These are phyloP conservation scores for Phellinidium pouzarii DNA, from an alignment of 1,284 basidiomycete species.

Conservation along the genomic window DNA sequence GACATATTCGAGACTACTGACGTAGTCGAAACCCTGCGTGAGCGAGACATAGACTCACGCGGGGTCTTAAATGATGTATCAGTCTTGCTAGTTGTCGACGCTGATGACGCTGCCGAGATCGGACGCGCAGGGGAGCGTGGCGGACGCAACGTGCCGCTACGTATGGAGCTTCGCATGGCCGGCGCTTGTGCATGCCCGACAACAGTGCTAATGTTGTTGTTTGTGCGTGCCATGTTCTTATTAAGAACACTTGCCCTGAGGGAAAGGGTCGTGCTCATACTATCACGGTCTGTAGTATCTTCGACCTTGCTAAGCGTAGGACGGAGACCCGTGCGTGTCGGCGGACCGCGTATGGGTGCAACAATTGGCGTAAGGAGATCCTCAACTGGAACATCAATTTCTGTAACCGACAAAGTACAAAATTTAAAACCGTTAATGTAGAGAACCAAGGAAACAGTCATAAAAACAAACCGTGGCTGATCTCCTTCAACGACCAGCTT, in stretches of 20 bases:
- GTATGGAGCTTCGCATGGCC: conserved; percentile 12
- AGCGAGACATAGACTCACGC: conserved; percentile 31
- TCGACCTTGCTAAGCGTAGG: conserved; percentile 25
- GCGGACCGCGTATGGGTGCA: conserved; percentile 22
- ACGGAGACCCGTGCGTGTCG: conserved; percentile 24
- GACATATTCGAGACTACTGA: conserved; percentile 39
- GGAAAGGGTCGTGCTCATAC: conserved; percentile 36
- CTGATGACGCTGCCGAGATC: conserved; percentile 32
- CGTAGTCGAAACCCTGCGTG: conserved; percentile 27
- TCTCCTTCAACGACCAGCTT: conserved; percentile 83
- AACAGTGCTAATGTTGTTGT: conserved; percentile 23
- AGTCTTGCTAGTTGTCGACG: conserved; percentile 35
- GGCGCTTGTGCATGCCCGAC: conserved; percentile 11
- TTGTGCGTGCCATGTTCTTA: conserved; percentile 33
- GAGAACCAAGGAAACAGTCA: conserved; percentile 11
- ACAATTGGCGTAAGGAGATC: conserved; percentile 46
- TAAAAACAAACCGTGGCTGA: conserved; percentile 62
- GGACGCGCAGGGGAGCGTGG: conserved; percentile 19
- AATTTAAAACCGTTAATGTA: no score
- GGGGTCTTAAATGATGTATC: conserved; percentile 56
- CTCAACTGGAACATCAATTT: conserved; percentile 70
- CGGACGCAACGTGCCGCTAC: conserved; percentile 10
- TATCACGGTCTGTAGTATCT: conserved; percentile 38
- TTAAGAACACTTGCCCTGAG: conserved; percentile 54
- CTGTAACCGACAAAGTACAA: conserved; percentile 35